phyloP scores from a whole-genome alignment of 345 rosid genomes.

The Arabis alpina region DNA sequence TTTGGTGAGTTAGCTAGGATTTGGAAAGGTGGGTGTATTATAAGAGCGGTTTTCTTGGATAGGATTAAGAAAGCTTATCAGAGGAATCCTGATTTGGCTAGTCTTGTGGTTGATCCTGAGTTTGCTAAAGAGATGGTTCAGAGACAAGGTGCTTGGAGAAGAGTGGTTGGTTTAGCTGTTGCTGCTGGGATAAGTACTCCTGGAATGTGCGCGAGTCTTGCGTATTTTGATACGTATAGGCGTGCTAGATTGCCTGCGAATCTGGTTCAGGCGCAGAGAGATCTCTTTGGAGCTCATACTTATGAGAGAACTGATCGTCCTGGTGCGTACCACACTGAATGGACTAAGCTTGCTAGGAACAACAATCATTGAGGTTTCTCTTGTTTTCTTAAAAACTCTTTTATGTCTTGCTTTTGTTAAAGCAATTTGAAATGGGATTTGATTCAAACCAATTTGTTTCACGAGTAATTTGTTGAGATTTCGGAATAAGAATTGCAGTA shows the following conservation, averaged over 20 bases:
- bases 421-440: slow-evolving; percentile 12
- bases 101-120: slow-evolving; percentile 91
- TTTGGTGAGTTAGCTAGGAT: slow-evolving; percentile 90
- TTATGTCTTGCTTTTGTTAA: neutral
- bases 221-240: slow-evolving; percentile 93
- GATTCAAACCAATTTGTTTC: slow-evolving; percentile 28
- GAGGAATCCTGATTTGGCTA: slow-evolving; percentile 85
- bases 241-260: slow-evolving; percentile 89
- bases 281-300: slow-evolving; percentile 96
- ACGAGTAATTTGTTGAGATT: slow-evolving; percentile 34
- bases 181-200: slow-evolving; percentile 95
- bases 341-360: slow-evolving; percentile 85
- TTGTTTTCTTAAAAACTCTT: neutral
- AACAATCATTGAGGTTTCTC: slow-evolving; percentile 51
- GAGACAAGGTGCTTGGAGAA: slow-evolving; percentile 98
- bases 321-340: slow-evolving; percentile 82
- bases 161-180: slow-evolving; percentile 92
- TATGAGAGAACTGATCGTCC: slow-evolving; percentile 90
- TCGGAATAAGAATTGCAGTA: slow-evolving; percentile 34
- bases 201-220: slow-evolving; percentile 95
- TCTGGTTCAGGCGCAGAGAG: slow-evolving; percentile 98
- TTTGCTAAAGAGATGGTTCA: slow-evolving; percentile 97
- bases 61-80: slow-evolving; percentile 96
- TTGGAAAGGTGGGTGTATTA: slow-evolving; percentile 99
- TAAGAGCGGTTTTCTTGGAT: slow-evolving; percentile 93